Conservation (phyloP, 129 eudicot genomes). For the Artemisia annua region DNA sequence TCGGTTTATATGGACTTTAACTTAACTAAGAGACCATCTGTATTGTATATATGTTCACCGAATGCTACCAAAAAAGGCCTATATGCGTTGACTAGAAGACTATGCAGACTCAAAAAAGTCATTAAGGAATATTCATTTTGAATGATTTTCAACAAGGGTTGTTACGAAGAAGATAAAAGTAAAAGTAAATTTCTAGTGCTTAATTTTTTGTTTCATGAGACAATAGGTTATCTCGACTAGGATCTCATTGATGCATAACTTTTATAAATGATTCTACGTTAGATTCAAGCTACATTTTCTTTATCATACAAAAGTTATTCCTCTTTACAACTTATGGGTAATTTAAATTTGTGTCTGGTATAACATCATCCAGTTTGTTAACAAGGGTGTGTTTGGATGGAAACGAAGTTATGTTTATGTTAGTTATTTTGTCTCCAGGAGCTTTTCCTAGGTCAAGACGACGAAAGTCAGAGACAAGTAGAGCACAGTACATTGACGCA, state of each 20-base stretch:
- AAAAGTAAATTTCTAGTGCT: neutral
- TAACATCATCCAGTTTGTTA: neutral
- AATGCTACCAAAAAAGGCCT: neutral
- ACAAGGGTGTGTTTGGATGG: neutral
- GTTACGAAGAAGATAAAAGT: neutral
- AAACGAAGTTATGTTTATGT: neutral
- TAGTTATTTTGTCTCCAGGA: constrained; percentile 40
- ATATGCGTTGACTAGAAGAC: neutral
- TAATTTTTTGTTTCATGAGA: neutral
- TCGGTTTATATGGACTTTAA: neutral
- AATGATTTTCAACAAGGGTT: neutral
- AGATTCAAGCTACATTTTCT: constrained; percentile 2
- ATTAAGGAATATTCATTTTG: constrained; percentile 6
- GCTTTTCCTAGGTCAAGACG: constrained; percentile 70
- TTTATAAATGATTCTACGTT: neutral
- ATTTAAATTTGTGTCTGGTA: neutral
- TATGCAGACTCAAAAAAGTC: constrained; percentile 2
- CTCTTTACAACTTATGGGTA: neutral
- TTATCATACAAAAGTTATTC: neutral
- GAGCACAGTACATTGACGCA: constrained; percentile 85
- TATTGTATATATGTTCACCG: neutral
- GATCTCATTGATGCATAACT: constrained; percentile 6
- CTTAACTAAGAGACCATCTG: neutral
- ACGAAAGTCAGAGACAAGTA: constrained; percentile 88
- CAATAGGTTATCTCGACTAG: neutral